Percentiles rank a stretch among this genome's conserved stretches.
Conservation (phyloP, 495 filamentous ascomycete genomes). For the Thozetella sp. region DNA sequence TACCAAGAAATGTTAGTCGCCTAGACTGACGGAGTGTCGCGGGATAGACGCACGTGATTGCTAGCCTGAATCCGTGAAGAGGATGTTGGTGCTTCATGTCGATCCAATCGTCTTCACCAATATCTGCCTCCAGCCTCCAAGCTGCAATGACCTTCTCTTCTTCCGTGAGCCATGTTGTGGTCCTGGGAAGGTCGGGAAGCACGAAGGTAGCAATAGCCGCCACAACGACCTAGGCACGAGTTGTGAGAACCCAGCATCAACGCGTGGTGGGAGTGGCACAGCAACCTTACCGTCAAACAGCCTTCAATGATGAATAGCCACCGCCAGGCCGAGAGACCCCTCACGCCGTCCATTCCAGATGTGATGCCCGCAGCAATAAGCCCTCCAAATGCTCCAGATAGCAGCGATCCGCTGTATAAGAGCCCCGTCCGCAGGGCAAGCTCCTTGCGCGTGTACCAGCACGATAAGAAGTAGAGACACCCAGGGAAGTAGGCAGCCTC, state of each 20-base stretch:
- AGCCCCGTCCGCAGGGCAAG: neutral
- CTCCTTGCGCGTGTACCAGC: neutral
- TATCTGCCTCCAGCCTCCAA: neutral
- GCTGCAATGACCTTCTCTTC: neutral
- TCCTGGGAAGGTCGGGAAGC: neutral
- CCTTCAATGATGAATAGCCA: conserved; percentile 73
- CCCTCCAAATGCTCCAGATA: neutral
- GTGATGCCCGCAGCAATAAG: neutral
- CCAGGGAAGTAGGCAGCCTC: neutral
- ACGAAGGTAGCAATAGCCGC: neutral
- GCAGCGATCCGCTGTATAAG: neutral
- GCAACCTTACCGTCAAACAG: conserved; percentile 23
- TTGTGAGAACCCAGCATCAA: too few species aligned
- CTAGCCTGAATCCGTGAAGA: neutral
- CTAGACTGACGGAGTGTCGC: too few species aligned
- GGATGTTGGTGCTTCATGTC: neutral
- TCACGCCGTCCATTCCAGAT: neutral
- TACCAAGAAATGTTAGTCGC: neutral
- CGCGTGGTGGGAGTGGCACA: too few species aligned
- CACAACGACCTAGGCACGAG: neutral
- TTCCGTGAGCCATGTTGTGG: neutral
- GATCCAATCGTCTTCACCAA: neutral
- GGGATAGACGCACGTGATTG: neutral
- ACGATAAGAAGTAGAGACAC: neutral
- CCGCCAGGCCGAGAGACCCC: conserved; percentile 24